These are phyloP conservation scores for Gigaspora rosea DNA, from an alignment of 192 early-diverging fungal genomes.

Conservation along the genomic window DNA sequence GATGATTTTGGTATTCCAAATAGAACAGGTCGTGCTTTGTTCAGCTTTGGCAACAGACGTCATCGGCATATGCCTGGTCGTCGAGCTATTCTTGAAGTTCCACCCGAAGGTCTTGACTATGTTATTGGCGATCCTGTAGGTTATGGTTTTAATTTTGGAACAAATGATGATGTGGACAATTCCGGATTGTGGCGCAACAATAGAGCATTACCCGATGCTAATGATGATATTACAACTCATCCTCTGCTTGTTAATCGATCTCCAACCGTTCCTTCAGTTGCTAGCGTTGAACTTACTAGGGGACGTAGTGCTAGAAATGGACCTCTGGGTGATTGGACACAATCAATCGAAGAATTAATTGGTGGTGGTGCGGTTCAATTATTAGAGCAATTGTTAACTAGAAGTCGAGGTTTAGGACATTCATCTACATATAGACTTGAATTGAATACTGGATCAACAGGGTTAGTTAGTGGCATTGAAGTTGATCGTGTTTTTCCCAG, in stretches of 20 bases:
- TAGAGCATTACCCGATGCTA: slow-evolving; percentile 38
- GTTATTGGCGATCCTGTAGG: slow-evolving; percentile 39
- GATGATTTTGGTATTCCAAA: slow-evolving; percentile 42
- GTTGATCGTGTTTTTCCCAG: slow-evolving; percentile 35
- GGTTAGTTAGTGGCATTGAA: slow-evolving; percentile 41
- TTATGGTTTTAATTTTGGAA: slow-evolving; percentile 38
- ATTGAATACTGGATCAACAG: slow-evolving; percentile 35
- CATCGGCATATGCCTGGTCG: slow-evolving; percentile 41
- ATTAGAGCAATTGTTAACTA: slow-evolving; percentile 49
- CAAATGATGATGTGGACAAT: slow-evolving; percentile 39
- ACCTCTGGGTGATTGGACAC: slow-evolving; percentile 52
- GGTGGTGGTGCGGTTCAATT: slow-evolving; percentile 58
- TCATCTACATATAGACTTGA: slow-evolving; percentile 43
- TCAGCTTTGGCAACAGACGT: slow-evolving; percentile 46
- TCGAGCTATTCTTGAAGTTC: slow-evolving; percentile 38
- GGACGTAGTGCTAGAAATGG: slow-evolving; percentile 39
- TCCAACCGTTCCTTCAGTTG: slow-evolving; percentile 15
- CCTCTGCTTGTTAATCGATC: slow-evolving; percentile 63
- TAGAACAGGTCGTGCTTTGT: slow-evolving; percentile 36
- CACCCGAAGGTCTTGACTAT: slow-evolving; percentile 41
- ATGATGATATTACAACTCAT: slow-evolving; percentile 65
- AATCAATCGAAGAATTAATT: slow-evolving; percentile 66
- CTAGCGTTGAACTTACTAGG: slow-evolving; percentile 26
- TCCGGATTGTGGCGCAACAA: slow-evolving; percentile 37
- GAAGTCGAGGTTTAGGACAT: slow-evolving; percentile 36